A percentile compares a stretch with the other conserved stretches of the same genome.
Conservation (phyloP, 257 asterid species). For the Striga asiatica region DNA sequence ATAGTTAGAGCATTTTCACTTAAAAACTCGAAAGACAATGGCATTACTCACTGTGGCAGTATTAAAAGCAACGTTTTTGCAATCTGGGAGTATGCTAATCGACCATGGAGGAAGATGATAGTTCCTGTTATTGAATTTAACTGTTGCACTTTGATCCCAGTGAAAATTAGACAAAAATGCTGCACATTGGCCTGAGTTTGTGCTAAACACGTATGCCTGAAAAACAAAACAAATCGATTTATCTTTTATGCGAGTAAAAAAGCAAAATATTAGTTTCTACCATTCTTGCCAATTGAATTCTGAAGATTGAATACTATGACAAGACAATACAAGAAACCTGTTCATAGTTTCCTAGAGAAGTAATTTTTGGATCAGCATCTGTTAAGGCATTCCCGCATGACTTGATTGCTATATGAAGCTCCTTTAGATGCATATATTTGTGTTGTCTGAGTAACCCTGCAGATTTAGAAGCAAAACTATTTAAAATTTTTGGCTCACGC, state of each 20-base stretch:
- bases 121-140: slow-evolving; percentile 51
- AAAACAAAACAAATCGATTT: slow-evolving; percentile 15
- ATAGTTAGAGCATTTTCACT: no score
- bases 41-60: slow-evolving; percentile 65
- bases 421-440: slow-evolving; percentile 76
- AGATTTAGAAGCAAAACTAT: not conserved
- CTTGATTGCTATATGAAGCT: slow-evolving; percentile 73
- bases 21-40: not conserved
- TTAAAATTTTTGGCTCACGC: not conserved
- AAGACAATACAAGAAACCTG: slow-evolving; percentile 53
- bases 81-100: slow-evolving; percentile 84
- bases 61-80: slow-evolving; percentile 55
- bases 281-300: not conserved
- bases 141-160: slow-evolving; percentile 37
- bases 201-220: slow-evolving; percentile 58
- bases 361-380: slow-evolving; percentile 50
- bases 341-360: slow-evolving; percentile 62
- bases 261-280: no score
- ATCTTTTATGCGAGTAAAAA: no score
- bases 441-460: slow-evolving; percentile 86
- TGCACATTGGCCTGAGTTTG: slow-evolving; percentile 68
- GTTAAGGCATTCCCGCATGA: slow-evolving; percentile 60
- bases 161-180: slow-evolving; percentile 85
- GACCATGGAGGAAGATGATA: slow-evolving; percentile 95
- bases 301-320: not conserved